Base-by-base conservation (phyloP, 1,284 basidiomycete genomes). In the Ustilago nuda region DNA sequence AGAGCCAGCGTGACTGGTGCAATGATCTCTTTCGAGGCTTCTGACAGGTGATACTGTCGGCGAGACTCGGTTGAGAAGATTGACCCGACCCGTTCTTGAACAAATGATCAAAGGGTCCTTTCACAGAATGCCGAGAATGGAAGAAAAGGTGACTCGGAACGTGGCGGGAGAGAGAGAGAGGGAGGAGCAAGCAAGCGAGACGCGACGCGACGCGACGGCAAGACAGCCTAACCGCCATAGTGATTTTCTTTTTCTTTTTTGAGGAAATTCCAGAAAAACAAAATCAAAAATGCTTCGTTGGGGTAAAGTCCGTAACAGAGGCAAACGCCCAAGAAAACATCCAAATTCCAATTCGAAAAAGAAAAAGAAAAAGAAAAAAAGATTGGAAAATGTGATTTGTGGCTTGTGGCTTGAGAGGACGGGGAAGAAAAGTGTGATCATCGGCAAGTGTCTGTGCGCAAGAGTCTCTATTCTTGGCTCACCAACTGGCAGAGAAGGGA, bases 11-110 rank as follows among this genome's bases (percentile, higher is more conserved):
- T 48, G 48, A 50, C 48, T 50, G 23, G 48, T 30, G 4, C 27
- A 50, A 50, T 30, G 46, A 48, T 48, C 46, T 48, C 19, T 9
- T 13, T 23, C 2, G 27, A 48, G n/a, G 19, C 46, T 23, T 48
- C n/a, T 15, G 23, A 50, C 30, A 45, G 43, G 19, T 45, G 43
- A 45, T 45, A 19, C 43, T 45, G 43, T 50, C 48, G 48, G 48
- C 30, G 30, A 32, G 48, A 50, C 48, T 50, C 48, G 48, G 48
- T 30, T 50, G 48, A 50, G 48, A 50, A 50, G 27, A 50, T 50
- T 50, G 48, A 13, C 48, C 48, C 48, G 48, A 12, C 11, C 30
- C 27, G 27, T 27, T 27, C 0, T 27, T 27, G 23, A 27, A 50
- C 48, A 50, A 50, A 30, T 50, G 48, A 50, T 27, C 48, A 50